phyloP scores from a whole-genome alignment of 2,329 filamentous ascomycete genomes.

The Fonsecaea erecta region DNA sequence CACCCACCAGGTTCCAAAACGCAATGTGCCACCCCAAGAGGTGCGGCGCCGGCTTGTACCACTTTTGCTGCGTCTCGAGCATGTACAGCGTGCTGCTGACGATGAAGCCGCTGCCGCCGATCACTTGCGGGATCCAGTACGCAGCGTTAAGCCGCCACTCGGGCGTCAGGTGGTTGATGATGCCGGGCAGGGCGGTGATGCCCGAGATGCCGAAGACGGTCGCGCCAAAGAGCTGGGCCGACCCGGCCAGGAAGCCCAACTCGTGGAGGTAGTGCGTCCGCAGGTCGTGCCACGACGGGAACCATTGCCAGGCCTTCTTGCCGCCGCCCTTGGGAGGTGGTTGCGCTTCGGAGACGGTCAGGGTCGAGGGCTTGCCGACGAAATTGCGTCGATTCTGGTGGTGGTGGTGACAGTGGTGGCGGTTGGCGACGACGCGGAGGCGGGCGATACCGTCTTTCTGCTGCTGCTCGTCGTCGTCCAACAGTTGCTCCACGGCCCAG shows the following conservation, averaged over 20 bases:
- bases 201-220: conserved; percentile 69
- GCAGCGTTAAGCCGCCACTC: conserved; percentile 57
- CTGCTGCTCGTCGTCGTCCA: conserved; percentile 42
- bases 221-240: conserved; percentile 62
- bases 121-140: conserved; percentile 66
- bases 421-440: conserved; percentile 20
- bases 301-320: conserved; percentile 60
- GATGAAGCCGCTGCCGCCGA: conserved; percentile 67
- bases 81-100: conserved; percentile 64
- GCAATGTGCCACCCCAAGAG: conserved; percentile 71
- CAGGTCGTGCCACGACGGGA: conserved; percentile 62
- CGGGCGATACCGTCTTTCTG: conserved; percentile 7
- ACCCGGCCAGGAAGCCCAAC: conserved; percentile 66
- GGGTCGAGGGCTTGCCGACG: conserved; percentile 42
- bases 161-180: conserved; percentile 54
- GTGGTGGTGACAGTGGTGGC: conserved; percentile 28
- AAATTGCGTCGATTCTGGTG: conserved; percentile 40
- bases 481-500: conserved; percentile 64
- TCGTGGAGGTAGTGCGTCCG: conserved; percentile 64
- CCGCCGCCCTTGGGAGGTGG: neutral
- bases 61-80: conserved; percentile 67
- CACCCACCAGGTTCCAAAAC: conserved; percentile 67
- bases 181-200: conserved; percentile 63
- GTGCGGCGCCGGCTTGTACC: conserved; percentile 63
- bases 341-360: neutral